Percentiles rank a stretch among this genome's conserved stretches.
Evolutionary conservation across 805 yeast species (phyloP).

Genomic region (Hermanozyma aechmeae): DNA sequence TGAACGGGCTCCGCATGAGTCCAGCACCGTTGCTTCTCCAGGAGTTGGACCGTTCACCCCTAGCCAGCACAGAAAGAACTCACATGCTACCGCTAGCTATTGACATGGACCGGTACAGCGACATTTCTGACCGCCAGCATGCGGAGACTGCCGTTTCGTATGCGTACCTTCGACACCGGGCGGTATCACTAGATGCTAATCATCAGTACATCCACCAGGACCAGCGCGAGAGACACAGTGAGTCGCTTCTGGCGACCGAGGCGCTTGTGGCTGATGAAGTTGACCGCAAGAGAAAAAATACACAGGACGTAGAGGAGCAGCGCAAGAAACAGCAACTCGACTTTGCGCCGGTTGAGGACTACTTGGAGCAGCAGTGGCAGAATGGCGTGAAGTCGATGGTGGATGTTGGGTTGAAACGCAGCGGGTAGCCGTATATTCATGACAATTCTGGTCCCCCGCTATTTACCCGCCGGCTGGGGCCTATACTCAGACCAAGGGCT

Average conservation of each 20-base stretch:
- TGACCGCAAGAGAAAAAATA: conserved; percentile 27
- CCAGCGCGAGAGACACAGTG: conserved; percentile 22
- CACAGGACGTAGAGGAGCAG: conserved; percentile 32
- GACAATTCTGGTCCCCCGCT: too few species aligned
- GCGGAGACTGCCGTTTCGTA: conserved; percentile 32
- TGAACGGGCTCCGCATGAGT: conserved; percentile 11
- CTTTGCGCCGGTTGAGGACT: conserved; percentile 34
- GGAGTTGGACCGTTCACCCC: conserved; percentile 12
- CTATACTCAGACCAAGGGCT: too few species aligned
- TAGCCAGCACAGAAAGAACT: conserved; percentile 18
- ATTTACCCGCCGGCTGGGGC: too few species aligned
- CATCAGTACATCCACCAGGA: conserved; percentile 29
- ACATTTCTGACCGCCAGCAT: conserved; percentile 11
- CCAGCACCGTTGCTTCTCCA: conserved; percentile 8
- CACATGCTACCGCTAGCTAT: conserved; percentile 19
- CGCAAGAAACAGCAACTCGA: conserved; percentile 37
- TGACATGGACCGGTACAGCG: conserved; percentile 17
- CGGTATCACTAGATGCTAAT: conserved; percentile 24
- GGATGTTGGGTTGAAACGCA: conserved; percentile 22
- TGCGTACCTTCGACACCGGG: conserved; percentile 28
- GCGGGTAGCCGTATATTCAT: too few species aligned
- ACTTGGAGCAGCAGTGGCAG: conserved; percentile 41
- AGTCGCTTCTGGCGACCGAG: conserved; percentile 16
- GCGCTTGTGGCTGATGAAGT: conserved; percentile 12
- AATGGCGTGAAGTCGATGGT: conserved; percentile 33